phyloP scores from a whole-genome alignment of 179 eudicot genomes.

The Monotropa hypopitys region DNA sequence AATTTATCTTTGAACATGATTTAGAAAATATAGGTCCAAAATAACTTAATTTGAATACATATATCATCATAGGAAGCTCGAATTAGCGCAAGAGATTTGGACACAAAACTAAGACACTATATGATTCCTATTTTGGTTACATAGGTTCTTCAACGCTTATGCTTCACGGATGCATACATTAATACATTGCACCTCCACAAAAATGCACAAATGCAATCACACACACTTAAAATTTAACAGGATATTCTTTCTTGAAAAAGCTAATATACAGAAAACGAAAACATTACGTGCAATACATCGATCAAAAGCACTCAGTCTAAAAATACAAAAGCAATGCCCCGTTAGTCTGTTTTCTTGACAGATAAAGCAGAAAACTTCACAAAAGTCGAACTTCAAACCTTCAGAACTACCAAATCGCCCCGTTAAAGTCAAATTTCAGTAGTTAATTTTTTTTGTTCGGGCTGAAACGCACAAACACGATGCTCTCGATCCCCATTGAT shows the following conservation, averaged over 20 bases:
- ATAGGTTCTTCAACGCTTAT: background rate
- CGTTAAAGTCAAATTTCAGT: background rate
- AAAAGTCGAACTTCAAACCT: background rate
- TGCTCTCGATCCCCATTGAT: too few species aligned
- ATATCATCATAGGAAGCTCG: background rate
- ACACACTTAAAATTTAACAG: background rate
- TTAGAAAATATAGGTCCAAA: background rate
- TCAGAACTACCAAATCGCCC: background rate
- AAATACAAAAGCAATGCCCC: background rate
- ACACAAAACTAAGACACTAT: background rate
- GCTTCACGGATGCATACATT: background rate
- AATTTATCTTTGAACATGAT: background rate
- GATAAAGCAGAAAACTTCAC: background rate
- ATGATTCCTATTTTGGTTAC: background rate
- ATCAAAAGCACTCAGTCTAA: background rate
- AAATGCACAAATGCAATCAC: background rate
- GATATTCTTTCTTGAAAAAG: background rate
- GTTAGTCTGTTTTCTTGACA: background rate
- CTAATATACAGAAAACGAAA: background rate
- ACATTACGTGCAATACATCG: background rate
- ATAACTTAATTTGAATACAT: too few species aligned
- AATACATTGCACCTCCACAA: background rate
- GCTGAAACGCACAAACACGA: background rate
- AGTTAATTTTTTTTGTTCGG: too few species aligned
- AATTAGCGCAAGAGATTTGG: background rate